phyloP scores from a whole-genome alignment of 352 stramenopile genomes.

The Globisporangium okanoganense region DNA sequence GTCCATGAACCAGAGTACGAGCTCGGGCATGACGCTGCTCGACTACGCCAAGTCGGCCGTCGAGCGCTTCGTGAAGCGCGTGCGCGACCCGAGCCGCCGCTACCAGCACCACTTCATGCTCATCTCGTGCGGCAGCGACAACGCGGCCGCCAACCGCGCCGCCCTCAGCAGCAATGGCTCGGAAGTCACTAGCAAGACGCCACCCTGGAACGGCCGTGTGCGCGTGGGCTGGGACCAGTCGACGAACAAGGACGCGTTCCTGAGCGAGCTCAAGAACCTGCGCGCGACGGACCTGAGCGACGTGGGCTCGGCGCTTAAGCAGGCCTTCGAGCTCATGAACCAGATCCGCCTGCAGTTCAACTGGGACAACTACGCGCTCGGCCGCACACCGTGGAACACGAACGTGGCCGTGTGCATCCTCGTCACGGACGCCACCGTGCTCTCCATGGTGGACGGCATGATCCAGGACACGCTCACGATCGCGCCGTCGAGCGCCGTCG shows the following conservation, averaged over 20 bases:
- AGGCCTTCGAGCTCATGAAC: slow-evolving; percentile 88
- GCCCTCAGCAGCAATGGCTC: neutral
- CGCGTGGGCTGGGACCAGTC: slow-evolving; percentile 84
- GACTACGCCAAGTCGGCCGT: slow-evolving; percentile 88
- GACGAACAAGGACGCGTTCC: slow-evolving; percentile 81
- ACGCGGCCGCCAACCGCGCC: slow-evolving; percentile 20
- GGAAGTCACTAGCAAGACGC: neutral
- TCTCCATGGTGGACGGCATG: slow-evolving; percentile 63
- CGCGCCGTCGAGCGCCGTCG: slow-evolving; percentile 57
- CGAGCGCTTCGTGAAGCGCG: slow-evolving; percentile 85
- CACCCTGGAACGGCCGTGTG: slow-evolving; percentile 61
- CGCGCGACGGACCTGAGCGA: slow-evolving; percentile 78
- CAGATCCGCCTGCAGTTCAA: slow-evolving; percentile 86
- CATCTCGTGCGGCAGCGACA: slow-evolving; percentile 63
- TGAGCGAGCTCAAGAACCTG: slow-evolving; percentile 82
- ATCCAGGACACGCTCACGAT: slow-evolving; percentile 74
- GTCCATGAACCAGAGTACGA: slow-evolving; percentile 90
- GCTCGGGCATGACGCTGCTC: slow-evolving; percentile 84
- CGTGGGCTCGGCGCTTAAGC: slow-evolving; percentile 60
- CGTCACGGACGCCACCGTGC: slow-evolving; percentile 73
- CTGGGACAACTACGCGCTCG: slow-evolving; percentile 85
- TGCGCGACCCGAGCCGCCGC: slow-evolving; percentile 72
- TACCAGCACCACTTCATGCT: slow-evolving; percentile 90
- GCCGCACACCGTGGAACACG: slow-evolving; percentile 76
- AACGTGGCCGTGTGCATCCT: slow-evolving; percentile 81